A percentile compares a stretch with the other conserved stretches of the same genome.
Conservation (phyloP, 345 rosid species). For the Citrus sp. region DNA sequence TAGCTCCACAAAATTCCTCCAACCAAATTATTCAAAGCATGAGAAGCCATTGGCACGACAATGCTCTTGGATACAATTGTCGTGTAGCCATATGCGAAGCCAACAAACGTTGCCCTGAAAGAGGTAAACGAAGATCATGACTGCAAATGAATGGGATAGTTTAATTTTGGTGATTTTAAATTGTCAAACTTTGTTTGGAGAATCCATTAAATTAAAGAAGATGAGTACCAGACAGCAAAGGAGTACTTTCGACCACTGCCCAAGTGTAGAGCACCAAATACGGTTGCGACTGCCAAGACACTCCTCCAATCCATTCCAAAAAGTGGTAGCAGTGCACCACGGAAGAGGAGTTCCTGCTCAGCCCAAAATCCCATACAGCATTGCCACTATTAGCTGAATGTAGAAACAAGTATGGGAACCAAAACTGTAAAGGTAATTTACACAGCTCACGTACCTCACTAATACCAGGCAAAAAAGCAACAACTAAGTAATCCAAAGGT, state of each 20-base stretch:
- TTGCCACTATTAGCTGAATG: neutral
- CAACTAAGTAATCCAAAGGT: slow-evolving; percentile 70
- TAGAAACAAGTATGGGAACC: neutral
- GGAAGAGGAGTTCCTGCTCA: slow-evolving; percentile 77
- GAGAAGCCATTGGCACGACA: slow-evolving; percentile 70
- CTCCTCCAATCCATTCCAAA: slow-evolving; percentile 67
- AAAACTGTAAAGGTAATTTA: neutral
- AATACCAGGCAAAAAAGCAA: slow-evolving; percentile 77
- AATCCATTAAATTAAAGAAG: slow-evolving; percentile 1
- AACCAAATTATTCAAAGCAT: slow-evolving; percentile 71
- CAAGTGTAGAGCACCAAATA: slow-evolving; percentile 79
- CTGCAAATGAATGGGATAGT: neutral
- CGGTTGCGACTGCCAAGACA: slow-evolving; percentile 44
- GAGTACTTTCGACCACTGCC: slow-evolving; percentile 87
- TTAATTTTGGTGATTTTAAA: neutral
- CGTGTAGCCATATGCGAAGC: slow-evolving; percentile 66
- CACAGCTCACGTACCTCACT: slow-evolving; percentile 77
- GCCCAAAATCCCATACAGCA: neutral
- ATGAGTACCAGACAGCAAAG: slow-evolving; percentile 70
- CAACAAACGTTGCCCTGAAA: slow-evolving; percentile 86
- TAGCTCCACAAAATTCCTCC: slow-evolving; percentile 74
- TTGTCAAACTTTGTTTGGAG: neutral
- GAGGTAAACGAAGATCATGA: neutral
- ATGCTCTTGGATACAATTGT: slow-evolving; percentile 59
- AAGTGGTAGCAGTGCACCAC: slow-evolving; percentile 70